A percentile compares a stretch with the other conserved stretches of the same genome.
Evolutionary conservation across 352 stramenopile species (phyloP).

Genomic region (Phytophthora sp.): DNA sequence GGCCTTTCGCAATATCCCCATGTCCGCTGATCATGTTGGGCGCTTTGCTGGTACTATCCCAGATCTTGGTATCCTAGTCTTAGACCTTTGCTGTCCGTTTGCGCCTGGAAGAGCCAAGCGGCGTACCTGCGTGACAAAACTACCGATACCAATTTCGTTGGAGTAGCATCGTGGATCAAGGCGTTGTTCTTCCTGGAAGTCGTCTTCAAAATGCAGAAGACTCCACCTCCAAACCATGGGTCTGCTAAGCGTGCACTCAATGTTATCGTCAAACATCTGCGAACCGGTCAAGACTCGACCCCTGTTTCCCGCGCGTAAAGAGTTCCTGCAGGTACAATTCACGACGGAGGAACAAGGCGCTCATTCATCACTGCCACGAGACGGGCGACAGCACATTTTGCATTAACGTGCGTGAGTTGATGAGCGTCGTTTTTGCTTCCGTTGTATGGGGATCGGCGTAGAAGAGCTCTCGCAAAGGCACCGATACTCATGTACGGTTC

Average conservation of each 20-base stretch:
- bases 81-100: conserved; percentile 18
- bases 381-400: neutral
- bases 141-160: conserved; percentile 4
- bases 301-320: conserved; percentile 1
- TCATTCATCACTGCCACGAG: conserved; percentile 1
- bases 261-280: conserved; percentile 7
- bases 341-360: neutral
- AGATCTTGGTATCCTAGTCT: conserved; percentile 2
- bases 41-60: conserved; percentile 13
- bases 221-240: conserved; percentile 2
- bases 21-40: neutral
- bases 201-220: neutral
- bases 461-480: neutral
- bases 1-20: conserved; percentile 1
- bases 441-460: conserved; percentile 8
- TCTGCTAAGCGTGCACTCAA: conserved; percentile 17
- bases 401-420: conserved; percentile 18
- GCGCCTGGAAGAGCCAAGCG: conserved; percentile 2
- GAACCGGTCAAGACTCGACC: conserved; percentile 10
- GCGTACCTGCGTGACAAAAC: neutral
- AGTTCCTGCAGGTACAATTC: conserved; percentile 16
- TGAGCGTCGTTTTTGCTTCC: conserved; percentile 19
- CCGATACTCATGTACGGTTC: conserved; percentile 5
- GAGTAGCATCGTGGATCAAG: neutral
- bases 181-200: conserved; percentile 1